These are phyloP conservation scores for Vaccinium darrowii DNA, from an alignment of 148 eudicot genomes.

Conservation along the genomic window DNA sequence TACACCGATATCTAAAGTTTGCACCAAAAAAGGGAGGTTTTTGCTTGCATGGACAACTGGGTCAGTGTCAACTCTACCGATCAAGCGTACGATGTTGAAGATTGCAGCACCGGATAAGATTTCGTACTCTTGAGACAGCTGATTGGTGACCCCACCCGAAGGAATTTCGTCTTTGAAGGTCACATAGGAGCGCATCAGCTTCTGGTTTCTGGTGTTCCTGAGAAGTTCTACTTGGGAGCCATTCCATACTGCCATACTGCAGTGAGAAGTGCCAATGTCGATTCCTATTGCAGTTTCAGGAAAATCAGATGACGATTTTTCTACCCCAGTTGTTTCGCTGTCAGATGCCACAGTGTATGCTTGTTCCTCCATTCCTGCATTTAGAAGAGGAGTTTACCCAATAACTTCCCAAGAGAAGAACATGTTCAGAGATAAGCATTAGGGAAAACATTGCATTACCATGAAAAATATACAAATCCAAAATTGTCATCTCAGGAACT, in stretches of 20 bases:
- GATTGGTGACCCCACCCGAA: conserved; percentile 62
- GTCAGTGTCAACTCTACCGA: conserved; percentile 83
- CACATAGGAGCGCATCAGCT: conserved; percentile 65
- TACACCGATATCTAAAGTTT: conserved; percentile 76
- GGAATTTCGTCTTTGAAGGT: conserved; percentile 79
- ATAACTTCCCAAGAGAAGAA: neutral
- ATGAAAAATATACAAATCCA: neutral
- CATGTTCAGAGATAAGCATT: neutral
- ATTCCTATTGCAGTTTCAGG: conserved; percentile 81
- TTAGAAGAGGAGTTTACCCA: neutral
- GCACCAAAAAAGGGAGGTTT: conserved; percentile 75
- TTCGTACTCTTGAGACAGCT: conserved; percentile 59
- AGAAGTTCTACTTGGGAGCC: conserved; percentile 79
- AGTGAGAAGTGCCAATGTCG: conserved; percentile 84
- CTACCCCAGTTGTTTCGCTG: conserved; percentile 74
- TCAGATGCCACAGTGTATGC: conserved; percentile 85
- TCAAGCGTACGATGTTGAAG: conserved; percentile 75
- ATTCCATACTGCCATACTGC: conserved; percentile 82
- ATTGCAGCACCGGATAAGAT: conserved; percentile 69
- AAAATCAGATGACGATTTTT: conserved; percentile 45
- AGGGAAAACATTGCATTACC: neutral
- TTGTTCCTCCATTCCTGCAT: conserved; percentile 72
- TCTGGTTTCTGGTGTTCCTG: conserved; percentile 66
- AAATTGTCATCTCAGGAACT: neutral
- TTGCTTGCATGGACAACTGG: conserved; percentile 79